Percentiles rank a stretch among this genome's conserved stretches.
phyloP scores from a whole-genome alignment of 2,329 filamentous ascomycete genomes.

The Westerdykella sp. region DNA sequence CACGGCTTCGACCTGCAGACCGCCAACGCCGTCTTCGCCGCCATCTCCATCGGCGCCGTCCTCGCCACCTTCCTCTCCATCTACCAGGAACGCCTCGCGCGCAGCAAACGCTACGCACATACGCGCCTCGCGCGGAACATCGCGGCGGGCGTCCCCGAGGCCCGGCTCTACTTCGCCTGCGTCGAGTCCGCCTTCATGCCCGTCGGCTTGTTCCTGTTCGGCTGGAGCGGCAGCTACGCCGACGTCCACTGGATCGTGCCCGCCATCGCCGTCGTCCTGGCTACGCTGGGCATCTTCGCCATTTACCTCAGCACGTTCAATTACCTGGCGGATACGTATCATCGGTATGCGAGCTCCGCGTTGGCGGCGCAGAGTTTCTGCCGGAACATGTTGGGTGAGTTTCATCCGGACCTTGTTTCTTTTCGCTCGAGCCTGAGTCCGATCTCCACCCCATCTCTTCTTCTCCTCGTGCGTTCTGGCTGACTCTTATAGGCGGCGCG shows the following conservation, averaged over 20 bases:
- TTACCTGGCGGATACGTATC: conserved; percentile 84
- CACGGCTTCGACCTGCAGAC: conserved; percentile 63
- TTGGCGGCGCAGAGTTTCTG: conserved; percentile 82
- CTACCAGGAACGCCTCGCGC: conserved; percentile 61
- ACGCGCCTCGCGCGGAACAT: conserved; percentile 5
- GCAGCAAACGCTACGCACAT: conserved; percentile 33
- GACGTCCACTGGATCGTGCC: conserved; percentile 67
- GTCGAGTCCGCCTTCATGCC: conserved; percentile 69
- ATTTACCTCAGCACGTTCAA: conserved; percentile 80
- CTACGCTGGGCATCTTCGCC: conserved; percentile 78
- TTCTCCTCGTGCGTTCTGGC: neutral
- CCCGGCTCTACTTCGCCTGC: conserved; percentile 76
- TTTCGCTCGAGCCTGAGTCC: no score
- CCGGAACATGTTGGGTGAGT: conserved; percentile 64
- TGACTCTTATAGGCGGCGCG: conserved; percentile 47
- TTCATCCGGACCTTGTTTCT: neutral
- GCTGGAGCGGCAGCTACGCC: conserved; percentile 56
- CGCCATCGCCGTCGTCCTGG: conserved; percentile 61
- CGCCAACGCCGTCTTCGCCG: conserved; percentile 65
- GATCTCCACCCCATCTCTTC: neutral
- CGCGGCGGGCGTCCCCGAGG: conserved; percentile 54
- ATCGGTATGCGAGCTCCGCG: conserved; percentile 76
- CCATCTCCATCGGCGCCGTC: conserved; percentile 62
- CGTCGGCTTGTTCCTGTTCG: conserved; percentile 73
- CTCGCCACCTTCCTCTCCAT: conserved; percentile 65